These are phyloP conservation scores for Dryadomyces quercus-mongolicae DNA, from an alignment of 2,329 filamentous ascomycete genomes.

Conservation along the genomic window DNA sequence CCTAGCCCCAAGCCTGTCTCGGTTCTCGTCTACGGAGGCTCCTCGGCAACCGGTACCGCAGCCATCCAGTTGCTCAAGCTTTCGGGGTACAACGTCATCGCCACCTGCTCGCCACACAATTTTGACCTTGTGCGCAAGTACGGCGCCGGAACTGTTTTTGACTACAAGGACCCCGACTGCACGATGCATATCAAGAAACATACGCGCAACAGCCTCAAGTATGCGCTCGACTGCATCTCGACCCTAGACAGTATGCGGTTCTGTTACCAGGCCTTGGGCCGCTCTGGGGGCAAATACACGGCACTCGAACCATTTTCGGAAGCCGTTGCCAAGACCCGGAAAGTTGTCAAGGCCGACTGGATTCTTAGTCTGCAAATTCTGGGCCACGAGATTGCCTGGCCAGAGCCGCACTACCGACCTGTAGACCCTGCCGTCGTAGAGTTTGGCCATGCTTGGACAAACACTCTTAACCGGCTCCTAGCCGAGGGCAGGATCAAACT, in stretches of 20 bases:
- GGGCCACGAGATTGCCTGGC: background rate
- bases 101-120: background rate
- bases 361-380: background rate
- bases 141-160: background rate
- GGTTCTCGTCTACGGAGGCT: background rate
- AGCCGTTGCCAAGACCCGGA: background rate
- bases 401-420: background rate
- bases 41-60: background rate
- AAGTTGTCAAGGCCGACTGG: background rate
- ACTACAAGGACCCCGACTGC: background rate
- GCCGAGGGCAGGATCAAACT: too few relatives aligned
- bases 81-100: background rate
- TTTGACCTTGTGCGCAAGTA: background rate
- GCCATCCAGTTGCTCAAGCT: conserved; percentile 16
- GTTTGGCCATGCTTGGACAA: too few relatives aligned
- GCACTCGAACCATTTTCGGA: background rate
- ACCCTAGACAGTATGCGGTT: background rate
- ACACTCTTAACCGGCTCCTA: too few relatives aligned
- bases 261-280: background rate
- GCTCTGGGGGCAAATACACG: background rate
- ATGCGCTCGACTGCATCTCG: background rate
- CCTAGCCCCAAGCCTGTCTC: background rate
- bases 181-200: background rate
- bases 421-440: too few relatives aligned
- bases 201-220: background rate